phyloP scores from a whole-genome alignment of 1,284 basidiomycete species.

The Cutaneotrichosporon spelunceum region DNA sequence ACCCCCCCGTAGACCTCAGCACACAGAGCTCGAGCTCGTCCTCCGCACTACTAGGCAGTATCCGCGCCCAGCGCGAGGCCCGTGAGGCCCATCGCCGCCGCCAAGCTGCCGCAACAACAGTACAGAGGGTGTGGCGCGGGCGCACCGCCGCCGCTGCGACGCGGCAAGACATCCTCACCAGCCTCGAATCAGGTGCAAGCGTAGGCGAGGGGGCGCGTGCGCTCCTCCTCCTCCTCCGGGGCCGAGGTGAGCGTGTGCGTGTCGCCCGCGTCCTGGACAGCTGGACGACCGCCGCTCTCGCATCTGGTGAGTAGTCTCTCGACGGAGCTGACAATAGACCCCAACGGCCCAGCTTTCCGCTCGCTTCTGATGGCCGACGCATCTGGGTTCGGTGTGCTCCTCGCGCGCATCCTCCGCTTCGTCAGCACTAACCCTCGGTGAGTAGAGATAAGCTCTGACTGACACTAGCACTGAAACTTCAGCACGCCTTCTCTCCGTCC shows the following conservation, averaged over 20 bases:
- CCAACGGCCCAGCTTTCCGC: slow-evolving; percentile 8
- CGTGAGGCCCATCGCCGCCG: slow-evolving; percentile 38
- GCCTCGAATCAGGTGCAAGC: slow-evolving; percentile 8
- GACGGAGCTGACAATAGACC: neutral
- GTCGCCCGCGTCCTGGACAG: slow-evolving; percentile 21
- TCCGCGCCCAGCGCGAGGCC: slow-evolving; percentile 40
- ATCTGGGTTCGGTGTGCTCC: slow-evolving; percentile 12
- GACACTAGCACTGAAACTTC: slow-evolving; percentile 22
- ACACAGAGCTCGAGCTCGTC: slow-evolving; percentile 40
- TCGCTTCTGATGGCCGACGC: neutral
- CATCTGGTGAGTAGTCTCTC: neutral
- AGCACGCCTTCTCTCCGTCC: slow-evolving; percentile 15
- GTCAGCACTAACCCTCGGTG: slow-evolving; percentile 18
- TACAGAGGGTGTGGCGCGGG: slow-evolving; percentile 49
- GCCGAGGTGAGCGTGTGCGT: slow-evolving; percentile 11
- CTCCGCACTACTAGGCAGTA: slow-evolving; percentile 32
- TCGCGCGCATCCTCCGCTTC: slow-evolving; percentile 20
- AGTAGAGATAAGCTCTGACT: neutral
- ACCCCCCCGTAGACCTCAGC: slow-evolving; percentile 39
- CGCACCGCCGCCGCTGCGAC: slow-evolving; percentile 10
- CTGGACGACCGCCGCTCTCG: slow-evolving; percentile 25
- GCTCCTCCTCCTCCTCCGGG: slow-evolving; percentile 22
- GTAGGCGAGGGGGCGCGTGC: slow-evolving; percentile 18
- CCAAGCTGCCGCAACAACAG: slow-evolving; percentile 32
- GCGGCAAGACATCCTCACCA: slow-evolving; percentile 5